A percentile compares a stretch with the other conserved stretches of the same genome.
Conservation (phyloP, 75 land plant species). For the Pinus tabuliformis region DNA sequence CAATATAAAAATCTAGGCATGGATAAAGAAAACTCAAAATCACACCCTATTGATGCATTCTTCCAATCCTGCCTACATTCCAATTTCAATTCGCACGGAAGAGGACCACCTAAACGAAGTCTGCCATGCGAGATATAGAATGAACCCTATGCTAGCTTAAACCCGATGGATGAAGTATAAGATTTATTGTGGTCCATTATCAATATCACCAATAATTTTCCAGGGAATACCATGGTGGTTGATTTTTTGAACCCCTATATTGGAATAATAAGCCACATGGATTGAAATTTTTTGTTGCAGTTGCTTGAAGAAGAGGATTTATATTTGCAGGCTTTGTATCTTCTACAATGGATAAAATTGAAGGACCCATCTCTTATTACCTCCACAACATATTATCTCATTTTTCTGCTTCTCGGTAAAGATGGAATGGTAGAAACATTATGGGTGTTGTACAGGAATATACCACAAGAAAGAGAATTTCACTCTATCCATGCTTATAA, state of each 20-base stretch:
- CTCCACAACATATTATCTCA: conserved; percentile 45
- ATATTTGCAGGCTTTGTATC: conserved; percentile 42
- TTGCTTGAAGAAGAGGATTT: conserved; percentile 47
- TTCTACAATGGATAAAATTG: conserved; percentile 81
- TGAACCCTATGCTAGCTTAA: not conserved
- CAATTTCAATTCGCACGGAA: too few species aligned
- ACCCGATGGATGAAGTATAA: not conserved
- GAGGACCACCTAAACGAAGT: too few species aligned
- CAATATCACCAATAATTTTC: conserved; percentile 41
- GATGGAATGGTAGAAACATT: conserved; percentile 53
- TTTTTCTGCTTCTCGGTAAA: conserved; percentile 59
- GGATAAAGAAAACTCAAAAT: too few species aligned
- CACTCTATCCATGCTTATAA: conserved; percentile 63
- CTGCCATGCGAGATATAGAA: too few species aligned
- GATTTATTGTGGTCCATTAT: not conserved
- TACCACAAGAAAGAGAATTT: conserved; percentile 40
- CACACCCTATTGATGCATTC: too few species aligned
- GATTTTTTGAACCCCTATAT: conserved; percentile 42
- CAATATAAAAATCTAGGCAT: too few species aligned
- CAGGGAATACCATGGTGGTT: conserved; percentile 46
- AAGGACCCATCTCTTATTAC: conserved; percentile 60
- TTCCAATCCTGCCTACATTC: too few species aligned
- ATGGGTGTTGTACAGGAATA: conserved; percentile 41
- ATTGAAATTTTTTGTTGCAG: conserved; percentile 52
- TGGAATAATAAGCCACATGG: conserved; percentile 31